phyloP scores from a whole-genome alignment of 371 early-diverging fungal genomes.

The Haplosporangium sp. region DNA sequence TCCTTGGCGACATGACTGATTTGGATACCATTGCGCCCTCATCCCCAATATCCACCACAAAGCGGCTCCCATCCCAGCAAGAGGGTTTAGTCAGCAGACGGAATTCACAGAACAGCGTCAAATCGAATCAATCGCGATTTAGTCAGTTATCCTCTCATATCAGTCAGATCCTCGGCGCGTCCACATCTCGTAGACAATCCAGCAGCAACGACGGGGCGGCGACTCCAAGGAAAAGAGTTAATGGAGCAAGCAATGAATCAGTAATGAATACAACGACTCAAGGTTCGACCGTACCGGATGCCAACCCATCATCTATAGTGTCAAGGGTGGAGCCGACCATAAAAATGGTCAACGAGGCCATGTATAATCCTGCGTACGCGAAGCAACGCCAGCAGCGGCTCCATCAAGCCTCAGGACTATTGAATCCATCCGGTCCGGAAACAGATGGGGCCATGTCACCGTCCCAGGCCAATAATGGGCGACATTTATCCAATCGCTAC shows the following conservation, averaged over 20 bases:
- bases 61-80: not conserved
- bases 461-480: not conserved
- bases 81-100: not conserved
- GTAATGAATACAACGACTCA: not conserved
- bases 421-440: constrained; percentile 22
- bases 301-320: constrained; percentile 18
- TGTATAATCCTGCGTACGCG: constrained; percentile 15
- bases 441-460: not conserved
- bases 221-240: not conserved
- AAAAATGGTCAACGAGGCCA: constrained; percentile 14
- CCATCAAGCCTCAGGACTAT: not conserved
- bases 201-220: not conserved
- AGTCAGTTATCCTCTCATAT: constrained; percentile 13
- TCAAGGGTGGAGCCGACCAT: not conserved
- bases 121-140: constrained; percentile 2
- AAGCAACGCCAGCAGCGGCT: constrained; percentile 8
- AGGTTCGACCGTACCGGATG: constrained; percentile 19
- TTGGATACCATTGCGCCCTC: not conserved
- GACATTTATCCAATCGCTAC: constrained; percentile 25
- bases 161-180: not conserved
- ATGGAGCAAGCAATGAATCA: not conserved
- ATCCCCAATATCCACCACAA: constrained; percentile 3
- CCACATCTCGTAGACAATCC: not conserved
- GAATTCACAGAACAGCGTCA: constrained; percentile 11
- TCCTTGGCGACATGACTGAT: constrained; percentile 29